Evolutionary conservation across 2,329 filamentous ascomycete genomes (phyloP), one percentile per base, ranked within the genome.

Genomic region (Dryadomyces quercivorus): DNA sequence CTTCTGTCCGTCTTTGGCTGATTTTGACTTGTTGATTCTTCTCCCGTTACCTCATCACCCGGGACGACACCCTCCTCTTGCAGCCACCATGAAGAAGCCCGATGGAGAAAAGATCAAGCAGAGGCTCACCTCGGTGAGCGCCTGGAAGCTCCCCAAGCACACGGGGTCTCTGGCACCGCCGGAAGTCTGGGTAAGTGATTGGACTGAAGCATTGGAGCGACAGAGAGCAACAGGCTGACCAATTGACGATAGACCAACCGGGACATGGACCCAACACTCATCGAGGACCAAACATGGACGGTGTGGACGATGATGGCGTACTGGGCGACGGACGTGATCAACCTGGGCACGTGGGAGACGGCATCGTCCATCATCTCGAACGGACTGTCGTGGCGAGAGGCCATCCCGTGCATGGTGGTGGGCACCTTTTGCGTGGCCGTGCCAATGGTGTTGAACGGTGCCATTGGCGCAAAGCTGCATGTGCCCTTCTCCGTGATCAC

Each of bases 371-470:
- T 63, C 44, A 53, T 63, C 9, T 52, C 60, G 5, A 59, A 60
- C 13, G 61, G 61, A 34, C 58, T 63, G 34, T 61, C 60, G n/a
- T 64, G 63, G 62, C 60, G 62, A 50, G 79, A 82, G 61, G 75
- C 75, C 4, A 69, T 79, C 51, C 67, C 68, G 16, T 64, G 65
- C 57, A 81, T 75, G 63, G 60, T 74, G 46, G 78, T 84, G n/a
- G 83, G 84, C 46, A 75, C 77, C 13, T 69, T 76, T 12, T 82
- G 80, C 59, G 79, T 81, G 20, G 77, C 79, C 15, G 73, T 81
- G 12, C 68, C 72, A 12, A 70, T 75, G 63, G 71, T 74, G 10
- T 64, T 75, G n/a, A 74, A 76, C 60, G 72, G 72, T 18, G 71
- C 72, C 15, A 72, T 72, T 54, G 71, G 72, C 18, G 68, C 71